These are phyloP conservation scores for Colletotrichum orchidophilum DNA, from an alignment of 2,329 filamentous ascomycete genomes.

Conservation along the genomic window DNA sequence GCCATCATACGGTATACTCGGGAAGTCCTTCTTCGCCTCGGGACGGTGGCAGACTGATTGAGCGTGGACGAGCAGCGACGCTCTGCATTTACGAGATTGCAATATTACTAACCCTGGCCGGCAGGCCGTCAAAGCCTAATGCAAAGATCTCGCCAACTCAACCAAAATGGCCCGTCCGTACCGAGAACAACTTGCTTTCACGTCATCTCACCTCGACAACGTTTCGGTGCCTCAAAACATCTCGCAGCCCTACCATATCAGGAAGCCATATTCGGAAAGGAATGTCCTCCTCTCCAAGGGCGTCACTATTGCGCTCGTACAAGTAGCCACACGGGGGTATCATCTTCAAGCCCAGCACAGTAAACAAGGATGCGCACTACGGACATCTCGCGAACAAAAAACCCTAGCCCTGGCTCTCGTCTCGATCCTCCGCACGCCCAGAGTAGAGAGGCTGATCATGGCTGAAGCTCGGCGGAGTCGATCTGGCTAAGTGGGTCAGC, in stretches of 20 bases:
- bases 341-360: neutral
- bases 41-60: neutral
- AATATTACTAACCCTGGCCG: neutral
- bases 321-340: constrained; percentile 40
- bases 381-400: neutral
- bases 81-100: constrained; percentile 10
- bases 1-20: neutral
- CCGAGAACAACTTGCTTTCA: constrained; percentile 12
- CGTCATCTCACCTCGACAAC: constrained; percentile 13
- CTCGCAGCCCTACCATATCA: neutral
- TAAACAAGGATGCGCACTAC: neutral
- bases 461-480: constrained; percentile 11
- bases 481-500: constrained; percentile 9
- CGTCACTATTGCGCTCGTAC: constrained; percentile 2
- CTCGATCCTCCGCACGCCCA: constrained; percentile 25
- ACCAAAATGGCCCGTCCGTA: neutral
- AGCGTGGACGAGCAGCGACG: neutral
- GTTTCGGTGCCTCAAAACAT: neutral
- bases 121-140: neutral
- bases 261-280: neutral
- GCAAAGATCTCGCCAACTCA: constrained; percentile 1
- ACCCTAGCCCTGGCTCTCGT: constrained; percentile 31
- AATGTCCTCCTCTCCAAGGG: neutral
- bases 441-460: constrained; percentile 25
- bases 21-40: neutral